A percentile compares a stretch with the other conserved stretches of the same genome.
These are phyloP conservation scores for Debaryomycetaceae sp. DNA, from an alignment of 1,139 yeast genomes.

Conservation along the genomic window DNA sequence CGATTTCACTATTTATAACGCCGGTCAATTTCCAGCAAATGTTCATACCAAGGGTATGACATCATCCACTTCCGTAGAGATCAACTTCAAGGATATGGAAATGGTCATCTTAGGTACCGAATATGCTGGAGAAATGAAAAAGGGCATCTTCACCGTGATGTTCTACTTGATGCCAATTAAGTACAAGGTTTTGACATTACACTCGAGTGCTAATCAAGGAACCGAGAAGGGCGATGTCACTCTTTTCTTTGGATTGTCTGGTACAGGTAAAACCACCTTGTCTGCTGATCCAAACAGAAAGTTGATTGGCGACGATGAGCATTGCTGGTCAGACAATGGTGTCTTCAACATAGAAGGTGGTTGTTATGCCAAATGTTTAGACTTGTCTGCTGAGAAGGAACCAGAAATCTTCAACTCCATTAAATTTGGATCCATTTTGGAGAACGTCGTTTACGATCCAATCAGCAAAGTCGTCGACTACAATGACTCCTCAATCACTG, in stretches of 20 bases:
- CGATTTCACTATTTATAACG: conserved; percentile 96
- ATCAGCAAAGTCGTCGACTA: conserved; percentile 81
- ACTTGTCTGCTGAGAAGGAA: conserved; percentile 86
- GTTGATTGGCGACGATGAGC: conserved; percentile 98
- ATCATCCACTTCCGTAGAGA: conserved; percentile 91
- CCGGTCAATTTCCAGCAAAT: conserved; percentile 99
- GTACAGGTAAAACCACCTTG: conserved; percentile 97
- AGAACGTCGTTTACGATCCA: conserved; percentile 88
- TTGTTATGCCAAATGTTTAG: conserved; percentile 97
- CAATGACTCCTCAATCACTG: conserved; percentile 78
- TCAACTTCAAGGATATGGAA: conserved; percentile 96
- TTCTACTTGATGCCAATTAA: conserved; percentile 97
- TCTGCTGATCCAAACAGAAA: conserved; percentile 95
- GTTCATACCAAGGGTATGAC: conserved; percentile 97
- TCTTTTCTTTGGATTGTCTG: conserved; percentile 92
- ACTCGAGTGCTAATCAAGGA: conserved; percentile 95
- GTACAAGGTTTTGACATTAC: conserved; percentile 88
- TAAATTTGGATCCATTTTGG: conserved; percentile 90
- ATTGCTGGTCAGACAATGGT: conserved; percentile 98
- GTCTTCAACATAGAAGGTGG: conserved; percentile 99
- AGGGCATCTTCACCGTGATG: conserved; percentile 98
- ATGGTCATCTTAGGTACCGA: conserved; percentile 98
- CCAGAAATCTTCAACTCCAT: conserved; percentile 97
- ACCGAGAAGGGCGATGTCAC: conserved; percentile 73
- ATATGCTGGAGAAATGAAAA: conserved; percentile 99